phyloP scores from a whole-genome alignment of 208 protist species.

The Trypanosoma cruzi region DNA sequence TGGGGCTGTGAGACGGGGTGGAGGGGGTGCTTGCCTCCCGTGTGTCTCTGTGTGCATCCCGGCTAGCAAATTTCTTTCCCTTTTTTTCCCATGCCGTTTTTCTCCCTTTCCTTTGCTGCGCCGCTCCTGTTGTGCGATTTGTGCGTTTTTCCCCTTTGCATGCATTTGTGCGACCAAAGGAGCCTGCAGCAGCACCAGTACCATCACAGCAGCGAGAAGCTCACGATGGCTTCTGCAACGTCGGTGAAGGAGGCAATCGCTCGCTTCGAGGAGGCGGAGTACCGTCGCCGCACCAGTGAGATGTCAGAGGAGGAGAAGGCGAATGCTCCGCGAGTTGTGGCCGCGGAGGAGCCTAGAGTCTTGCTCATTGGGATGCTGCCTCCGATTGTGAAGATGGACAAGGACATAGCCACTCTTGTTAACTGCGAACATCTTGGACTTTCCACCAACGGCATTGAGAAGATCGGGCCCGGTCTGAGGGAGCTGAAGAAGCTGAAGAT shows the following conservation, averaged over 20 bases:
- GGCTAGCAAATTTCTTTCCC: too few relatives aligned
- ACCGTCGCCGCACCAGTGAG: slow-evolving; percentile 36
- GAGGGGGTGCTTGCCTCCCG: too few relatives aligned
- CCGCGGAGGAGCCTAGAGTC: slow-evolving; percentile 78
- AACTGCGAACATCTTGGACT: slow-evolving; percentile 92
- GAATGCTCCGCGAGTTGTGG: slow-evolving; percentile 63
- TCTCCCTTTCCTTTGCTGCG: too few relatives aligned
- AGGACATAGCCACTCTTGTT: slow-evolving; percentile 83
- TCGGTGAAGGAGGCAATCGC: slow-evolving; percentile 83
- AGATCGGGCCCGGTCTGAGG: slow-evolving; percentile 91
- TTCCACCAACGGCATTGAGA: slow-evolving; percentile 95
- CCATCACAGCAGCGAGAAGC: too few relatives aligned
- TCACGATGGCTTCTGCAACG: slow-evolving; percentile 63
- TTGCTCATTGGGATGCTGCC: slow-evolving; percentile 90
- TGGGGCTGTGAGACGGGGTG: too few relatives aligned
- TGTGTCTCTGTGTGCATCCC: too few relatives aligned
- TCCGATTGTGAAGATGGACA: slow-evolving; percentile 95
- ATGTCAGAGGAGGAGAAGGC: slow-evolving; percentile 62
- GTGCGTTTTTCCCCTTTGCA: too few relatives aligned
- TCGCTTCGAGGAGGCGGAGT: slow-evolving; percentile 81
- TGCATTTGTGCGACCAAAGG: too few relatives aligned
- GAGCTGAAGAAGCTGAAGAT: slow-evolving; percentile 93
- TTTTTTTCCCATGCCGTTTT: too few relatives aligned
- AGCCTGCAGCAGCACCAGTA: too few relatives aligned
- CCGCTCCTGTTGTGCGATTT: too few relatives aligned